phyloP scores from a whole-genome alignment of 1,284 basidiomycete genomes.

The Cutaneotrichosporon sp. region DNA sequence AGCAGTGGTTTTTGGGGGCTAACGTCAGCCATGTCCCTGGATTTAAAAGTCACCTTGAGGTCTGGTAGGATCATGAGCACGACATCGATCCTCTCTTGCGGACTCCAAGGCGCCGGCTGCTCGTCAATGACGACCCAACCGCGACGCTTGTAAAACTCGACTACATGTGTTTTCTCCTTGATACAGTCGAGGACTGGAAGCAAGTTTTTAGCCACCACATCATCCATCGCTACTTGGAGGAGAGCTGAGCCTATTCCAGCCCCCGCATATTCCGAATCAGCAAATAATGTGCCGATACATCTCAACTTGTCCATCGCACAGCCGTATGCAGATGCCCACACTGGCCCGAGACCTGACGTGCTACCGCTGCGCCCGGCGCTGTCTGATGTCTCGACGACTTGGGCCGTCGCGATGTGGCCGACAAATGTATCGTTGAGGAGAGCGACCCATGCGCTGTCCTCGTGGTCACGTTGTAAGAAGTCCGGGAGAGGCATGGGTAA shows the following conservation, averaged over 20 bases:
- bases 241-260: not conserved
- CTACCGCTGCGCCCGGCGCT: not conserved
- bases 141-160: not conserved
- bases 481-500: not conserved
- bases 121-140: not conserved
- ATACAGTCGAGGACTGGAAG: not conserved
- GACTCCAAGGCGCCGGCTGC: not conserved
- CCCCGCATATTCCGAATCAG: not conserved
- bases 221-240: not conserved
- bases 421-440: not conserved
- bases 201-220: not conserved
- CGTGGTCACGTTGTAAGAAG: not conserved
- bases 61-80: conserved; percentile 1
- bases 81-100: not conserved
- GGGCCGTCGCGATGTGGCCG: not conserved
- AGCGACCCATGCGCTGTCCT: not conserved
- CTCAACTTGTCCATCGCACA: not conserved
- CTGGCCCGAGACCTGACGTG: not conserved
- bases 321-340: not conserved
- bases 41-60: not conserved
- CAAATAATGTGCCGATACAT: not conserved
- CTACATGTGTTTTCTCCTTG: not conserved
- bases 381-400: not conserved
- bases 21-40: not conserved
- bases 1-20: not conserved